A percentile compares a stretch with the other conserved stretches of the same genome.
Evolutionary conservation across 495 filamentous ascomycete species (phyloP).

Genomic region (Corynascus novoguineensis): DNA sequence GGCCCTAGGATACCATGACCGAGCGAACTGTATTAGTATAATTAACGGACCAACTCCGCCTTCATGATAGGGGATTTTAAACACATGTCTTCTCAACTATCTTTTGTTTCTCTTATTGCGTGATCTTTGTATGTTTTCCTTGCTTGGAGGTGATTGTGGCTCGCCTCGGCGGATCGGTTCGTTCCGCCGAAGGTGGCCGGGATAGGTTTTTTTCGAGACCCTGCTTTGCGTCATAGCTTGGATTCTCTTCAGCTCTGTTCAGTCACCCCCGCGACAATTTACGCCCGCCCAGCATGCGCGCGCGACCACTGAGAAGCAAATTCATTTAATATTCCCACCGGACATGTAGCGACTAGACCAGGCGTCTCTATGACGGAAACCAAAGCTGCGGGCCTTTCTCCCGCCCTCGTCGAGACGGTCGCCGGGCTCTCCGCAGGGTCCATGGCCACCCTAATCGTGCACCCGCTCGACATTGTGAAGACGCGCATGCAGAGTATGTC

Average conservation of each 20-base stretch:
- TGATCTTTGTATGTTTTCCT: neutral
- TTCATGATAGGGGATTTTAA: constrained; percentile 3
- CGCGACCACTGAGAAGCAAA: neutral
- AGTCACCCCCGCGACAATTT: neutral
- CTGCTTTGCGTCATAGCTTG: constrained; percentile 21
- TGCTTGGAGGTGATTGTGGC: too few relatives aligned
- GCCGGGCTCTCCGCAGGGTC: constrained; percentile 86
- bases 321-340: neutral
- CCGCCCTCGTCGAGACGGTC: constrained; percentile 79
- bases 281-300: neutral
- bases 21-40: constrained; percentile 22
- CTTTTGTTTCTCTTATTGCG: neutral
- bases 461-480: constrained; percentile 92
- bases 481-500: constrained; percentile 84
- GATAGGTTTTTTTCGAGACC: constrained; percentile 10
- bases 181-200: constrained; percentile 18
- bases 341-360: constrained; percentile 17
- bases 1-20: constrained; percentile 12
- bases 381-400: constrained; percentile 52
- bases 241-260: neutral
- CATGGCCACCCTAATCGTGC: constrained; percentile 72
- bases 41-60: constrained; percentile 20
- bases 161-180: constrained; percentile 18
- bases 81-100: too few relatives aligned
- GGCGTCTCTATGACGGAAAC: constrained; percentile 37